These are phyloP conservation scores for Acanthamoeba lenticulata DNA, from an alignment of 208 protist species.

Conservation along the genomic window DNA sequence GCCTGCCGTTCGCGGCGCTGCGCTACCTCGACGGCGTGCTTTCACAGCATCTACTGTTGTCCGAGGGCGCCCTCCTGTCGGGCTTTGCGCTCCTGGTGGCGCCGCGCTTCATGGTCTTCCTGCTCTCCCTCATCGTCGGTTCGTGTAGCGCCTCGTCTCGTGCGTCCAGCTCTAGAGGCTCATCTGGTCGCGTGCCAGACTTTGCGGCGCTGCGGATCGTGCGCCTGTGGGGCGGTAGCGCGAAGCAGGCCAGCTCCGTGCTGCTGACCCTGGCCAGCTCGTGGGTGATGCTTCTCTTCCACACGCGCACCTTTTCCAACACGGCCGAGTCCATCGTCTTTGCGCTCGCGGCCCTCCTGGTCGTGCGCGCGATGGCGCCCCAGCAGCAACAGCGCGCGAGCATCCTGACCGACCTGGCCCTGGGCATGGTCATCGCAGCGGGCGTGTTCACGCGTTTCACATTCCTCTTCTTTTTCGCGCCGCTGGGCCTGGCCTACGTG, in stretches of 20 bases:
- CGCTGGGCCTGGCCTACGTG: neutral
- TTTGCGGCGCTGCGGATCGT: neutral
- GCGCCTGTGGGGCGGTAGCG: neutral
- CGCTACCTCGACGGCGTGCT: neutral
- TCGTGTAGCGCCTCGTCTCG: too few relatives aligned
- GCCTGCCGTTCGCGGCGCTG: neutral
- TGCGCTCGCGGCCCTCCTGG: neutral
- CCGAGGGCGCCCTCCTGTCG: neutral
- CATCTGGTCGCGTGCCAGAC: conserved; percentile 53
- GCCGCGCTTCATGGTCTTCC: conserved; percentile 19
- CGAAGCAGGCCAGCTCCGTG: neutral
- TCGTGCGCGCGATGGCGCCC: neutral
- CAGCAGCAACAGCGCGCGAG: neutral
- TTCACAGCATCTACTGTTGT: neutral
- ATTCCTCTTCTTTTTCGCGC: conserved; percentile 40
- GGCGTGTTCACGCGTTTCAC: conserved; percentile 63
- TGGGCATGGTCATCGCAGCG: neutral
- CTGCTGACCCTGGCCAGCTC: conserved; percentile 45
- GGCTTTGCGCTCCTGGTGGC: conserved; percentile 24
- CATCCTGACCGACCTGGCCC: neutral
- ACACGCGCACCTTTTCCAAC: conserved; percentile 63
- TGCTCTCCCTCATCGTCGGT: conserved; percentile 53
- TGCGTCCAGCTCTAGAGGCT: too few relatives aligned
- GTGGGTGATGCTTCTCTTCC: conserved; percentile 68
- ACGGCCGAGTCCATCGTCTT: conserved; percentile 68